These are phyloP conservation scores for Trametes gibbosa DNA, from an alignment of 768 basidiomycete species.

Conservation along the genomic window DNA sequence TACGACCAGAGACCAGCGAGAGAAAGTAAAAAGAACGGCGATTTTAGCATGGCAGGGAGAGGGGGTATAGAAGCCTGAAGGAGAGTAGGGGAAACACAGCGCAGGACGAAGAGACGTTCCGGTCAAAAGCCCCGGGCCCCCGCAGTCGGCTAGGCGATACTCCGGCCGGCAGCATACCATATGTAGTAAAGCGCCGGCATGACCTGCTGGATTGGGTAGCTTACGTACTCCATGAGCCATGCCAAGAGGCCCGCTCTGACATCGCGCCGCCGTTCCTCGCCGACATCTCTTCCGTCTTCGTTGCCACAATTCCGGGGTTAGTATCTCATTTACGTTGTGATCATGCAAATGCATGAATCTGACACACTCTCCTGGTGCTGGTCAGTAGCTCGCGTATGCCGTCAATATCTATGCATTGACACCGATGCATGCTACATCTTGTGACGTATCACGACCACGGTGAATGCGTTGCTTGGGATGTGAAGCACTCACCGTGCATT, in stretches of 20 bases:
- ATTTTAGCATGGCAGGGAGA: conserved; percentile 10
- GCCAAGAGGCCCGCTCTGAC: too few species aligned
- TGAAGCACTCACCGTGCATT: too few species aligned
- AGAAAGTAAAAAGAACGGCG: conserved; percentile 13
- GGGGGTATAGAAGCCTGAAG: conserved; percentile 5
- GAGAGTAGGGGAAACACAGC: background rate
- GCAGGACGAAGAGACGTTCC: background rate
- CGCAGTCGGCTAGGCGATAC: background rate
- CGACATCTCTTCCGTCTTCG: background rate
- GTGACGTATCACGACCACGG: too few species aligned
- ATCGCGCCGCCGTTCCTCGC: background rate
- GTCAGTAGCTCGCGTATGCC: too few species aligned
- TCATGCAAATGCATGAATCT: too few species aligned
- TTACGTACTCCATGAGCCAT: conserved; percentile 5
- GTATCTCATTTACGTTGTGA: too few species aligned
- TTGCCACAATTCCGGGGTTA: too few species aligned
- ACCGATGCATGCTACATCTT: too few species aligned
- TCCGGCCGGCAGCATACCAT: background rate
- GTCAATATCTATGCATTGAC: too few species aligned
- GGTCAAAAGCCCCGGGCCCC: background rate
- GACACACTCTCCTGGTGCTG: too few species aligned
- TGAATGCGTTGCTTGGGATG: too few species aligned
- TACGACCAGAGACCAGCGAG: conserved; percentile 2
- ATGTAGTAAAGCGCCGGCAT: background rate
- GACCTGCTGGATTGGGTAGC: background rate